These are phyloP conservation scores for Elongisporangium prolatum DNA, from an alignment of 352 stramenopile species.

Conservation along the genomic window DNA sequence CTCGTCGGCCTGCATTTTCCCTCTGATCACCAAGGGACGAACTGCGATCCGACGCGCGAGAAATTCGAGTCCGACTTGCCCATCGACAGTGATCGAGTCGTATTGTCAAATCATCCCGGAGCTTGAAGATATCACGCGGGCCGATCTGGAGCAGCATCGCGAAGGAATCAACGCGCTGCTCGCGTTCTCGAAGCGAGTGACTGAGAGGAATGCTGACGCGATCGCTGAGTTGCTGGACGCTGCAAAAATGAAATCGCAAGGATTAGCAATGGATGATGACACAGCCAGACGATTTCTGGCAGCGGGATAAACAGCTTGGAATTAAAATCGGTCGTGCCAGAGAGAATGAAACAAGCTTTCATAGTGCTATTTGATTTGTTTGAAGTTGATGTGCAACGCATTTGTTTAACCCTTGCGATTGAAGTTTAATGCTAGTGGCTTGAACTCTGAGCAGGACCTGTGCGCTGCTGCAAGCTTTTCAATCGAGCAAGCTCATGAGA, in stretches of 20 bases:
- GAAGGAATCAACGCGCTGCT: not conserved
- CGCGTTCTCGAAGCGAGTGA: not conserved
- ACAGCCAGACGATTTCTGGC: not conserved
- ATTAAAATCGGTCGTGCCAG: too few relatives aligned
- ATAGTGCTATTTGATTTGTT: too few relatives aligned
- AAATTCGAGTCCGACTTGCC: not conserved
- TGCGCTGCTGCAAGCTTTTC: too few relatives aligned
- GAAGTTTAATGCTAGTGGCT: too few relatives aligned
- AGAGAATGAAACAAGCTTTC: too few relatives aligned
- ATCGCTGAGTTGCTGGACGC: not conserved
- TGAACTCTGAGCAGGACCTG: too few relatives aligned
- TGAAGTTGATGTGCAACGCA: too few relatives aligned
- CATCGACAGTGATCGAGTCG: not conserved
- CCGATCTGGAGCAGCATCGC: not conserved
- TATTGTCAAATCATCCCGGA: not conserved
- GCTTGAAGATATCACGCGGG: not conserved
- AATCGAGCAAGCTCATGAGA: too few relatives aligned
- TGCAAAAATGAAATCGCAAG: not conserved
- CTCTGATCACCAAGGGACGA: not conserved
- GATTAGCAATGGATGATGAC: too few relatives aligned
- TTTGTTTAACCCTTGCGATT: too few relatives aligned
- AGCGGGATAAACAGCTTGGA: too few relatives aligned
- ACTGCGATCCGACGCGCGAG: not conserved
- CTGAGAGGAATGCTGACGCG: not conserved
- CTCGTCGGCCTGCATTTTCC: not conserved